Conservation (phyloP, 1,284 basidiomycete genomes). For the Psilocybe mexicana region DNA sequence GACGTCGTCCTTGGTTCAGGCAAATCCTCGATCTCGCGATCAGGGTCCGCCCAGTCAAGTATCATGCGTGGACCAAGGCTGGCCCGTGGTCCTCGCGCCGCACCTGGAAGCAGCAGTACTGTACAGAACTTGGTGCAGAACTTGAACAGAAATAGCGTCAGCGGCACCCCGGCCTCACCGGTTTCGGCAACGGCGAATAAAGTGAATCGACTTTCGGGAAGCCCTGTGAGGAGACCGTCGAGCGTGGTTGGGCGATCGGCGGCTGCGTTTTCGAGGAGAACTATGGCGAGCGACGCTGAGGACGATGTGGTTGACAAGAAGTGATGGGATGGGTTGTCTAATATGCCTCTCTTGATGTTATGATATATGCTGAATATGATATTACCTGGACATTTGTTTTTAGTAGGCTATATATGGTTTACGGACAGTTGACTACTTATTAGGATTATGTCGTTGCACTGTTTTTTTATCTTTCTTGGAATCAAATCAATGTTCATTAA, state of each 20-base stretch:
- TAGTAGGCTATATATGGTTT: background rate
- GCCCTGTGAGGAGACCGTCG: conserved; percentile 42
- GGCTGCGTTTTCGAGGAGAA: conserved; percentile 66
- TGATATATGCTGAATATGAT: background rate
- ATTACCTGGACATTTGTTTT: background rate
- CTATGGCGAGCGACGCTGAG: conserved; percentile 80
- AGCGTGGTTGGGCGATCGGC: conserved; percentile 46
- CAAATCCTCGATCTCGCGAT: conserved; percentile 33
- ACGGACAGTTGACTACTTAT: background rate
- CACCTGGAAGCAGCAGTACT: conserved; percentile 41
- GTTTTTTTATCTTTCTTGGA: background rate
- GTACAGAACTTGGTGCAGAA: conserved; percentile 58
- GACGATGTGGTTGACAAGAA: conserved; percentile 60
- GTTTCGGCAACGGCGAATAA: conserved; percentile 33
- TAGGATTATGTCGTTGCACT: background rate
- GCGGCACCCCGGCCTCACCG: conserved; percentile 33
- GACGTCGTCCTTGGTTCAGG: conserved; percentile 33
- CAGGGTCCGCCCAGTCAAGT: conserved; percentile 38
- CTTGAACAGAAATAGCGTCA: conserved; percentile 51
- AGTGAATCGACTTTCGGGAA: conserved; percentile 46
- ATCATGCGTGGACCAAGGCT: conserved; percentile 46
- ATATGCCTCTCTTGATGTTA: background rate
- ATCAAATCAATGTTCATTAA: background rate
- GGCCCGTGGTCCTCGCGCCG: conserved; percentile 54
- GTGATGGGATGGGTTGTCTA: conserved; percentile 14